Percentiles rank a stretch among this genome's conserved stretches.
Evolutionary conservation across 1,284 basidiomycete species (phyloP).

Genomic region (Fomitopsis betulina): DNA sequence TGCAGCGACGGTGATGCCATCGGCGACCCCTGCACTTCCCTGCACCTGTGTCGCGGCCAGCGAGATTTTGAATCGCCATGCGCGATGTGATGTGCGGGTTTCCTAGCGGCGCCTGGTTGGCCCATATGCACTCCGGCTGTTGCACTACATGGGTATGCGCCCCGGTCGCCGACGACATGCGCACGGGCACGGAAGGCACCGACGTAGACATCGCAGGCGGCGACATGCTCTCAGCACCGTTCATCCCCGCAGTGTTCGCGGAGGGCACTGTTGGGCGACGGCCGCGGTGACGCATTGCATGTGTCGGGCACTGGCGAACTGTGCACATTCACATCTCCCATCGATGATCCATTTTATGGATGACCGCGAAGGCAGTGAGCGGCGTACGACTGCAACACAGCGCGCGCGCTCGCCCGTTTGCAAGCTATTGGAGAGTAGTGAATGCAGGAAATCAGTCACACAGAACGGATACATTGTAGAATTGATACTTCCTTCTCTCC

Average conservation of each 20-base stretch:
- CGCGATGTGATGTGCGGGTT: constrained; percentile 23
- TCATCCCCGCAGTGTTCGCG: constrained; percentile 24
- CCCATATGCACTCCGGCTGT: constrained; percentile 25
- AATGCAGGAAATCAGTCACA: too few species aligned
- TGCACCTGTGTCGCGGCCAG: constrained; percentile 40
- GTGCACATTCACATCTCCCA: constrained; percentile 27
- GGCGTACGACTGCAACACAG: too few species aligned
- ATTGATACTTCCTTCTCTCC: too few species aligned
- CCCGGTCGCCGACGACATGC: constrained; percentile 54
- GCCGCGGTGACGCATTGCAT: constrained; percentile 35
- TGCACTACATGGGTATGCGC: constrained; percentile 33
- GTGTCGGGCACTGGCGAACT: constrained; percentile 36
- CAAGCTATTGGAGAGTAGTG: too few species aligned
- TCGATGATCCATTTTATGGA: too few species aligned
- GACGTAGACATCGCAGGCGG: constrained; percentile 28
- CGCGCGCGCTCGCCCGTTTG: too few species aligned
- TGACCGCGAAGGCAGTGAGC: too few species aligned
- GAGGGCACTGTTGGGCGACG: constrained; percentile 21
- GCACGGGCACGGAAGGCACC: constrained; percentile 30
- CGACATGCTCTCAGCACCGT: constrained; percentile 20
- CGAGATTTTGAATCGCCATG: constrained; percentile 39
- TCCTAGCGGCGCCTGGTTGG: constrained; percentile 27
- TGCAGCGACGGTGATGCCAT: constrained; percentile 53
- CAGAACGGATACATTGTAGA: too few species aligned
- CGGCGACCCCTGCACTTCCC: constrained; percentile 45